Evolutionary conservation across 164 flowering plant genomes (phyloP).

Genomic region (Pachysandra terminalis): DNA sequence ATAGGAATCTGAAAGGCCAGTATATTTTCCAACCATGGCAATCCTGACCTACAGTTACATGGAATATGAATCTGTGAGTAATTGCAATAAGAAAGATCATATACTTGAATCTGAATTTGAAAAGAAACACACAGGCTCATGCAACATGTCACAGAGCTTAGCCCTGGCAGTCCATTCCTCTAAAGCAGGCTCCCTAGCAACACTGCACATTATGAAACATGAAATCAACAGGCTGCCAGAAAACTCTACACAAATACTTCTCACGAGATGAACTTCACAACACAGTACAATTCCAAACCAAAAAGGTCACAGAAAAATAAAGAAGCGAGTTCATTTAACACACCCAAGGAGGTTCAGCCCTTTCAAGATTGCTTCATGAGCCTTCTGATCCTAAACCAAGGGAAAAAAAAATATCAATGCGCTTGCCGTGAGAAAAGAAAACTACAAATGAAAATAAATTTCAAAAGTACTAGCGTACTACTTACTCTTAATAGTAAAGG

Average conservation of each 20-base stretch:
- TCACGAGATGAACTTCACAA: background rate
- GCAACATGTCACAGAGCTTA: conserved; percentile 51
- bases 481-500: conserved; percentile 80
- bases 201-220: conserved; percentile 33
- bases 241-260: background rate
- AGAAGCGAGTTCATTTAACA: conserved; percentile 24
- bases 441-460: background rate
- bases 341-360: conserved; percentile 71
- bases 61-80: conserved; percentile 2
- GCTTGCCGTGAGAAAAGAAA: background rate
- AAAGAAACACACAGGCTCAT: conserved; percentile 52
- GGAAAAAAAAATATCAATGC: background rate
- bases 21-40: conserved; percentile 98
- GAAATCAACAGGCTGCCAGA: background rate
- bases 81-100: background rate
- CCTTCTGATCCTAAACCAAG: conserved; percentile 76
- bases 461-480: background rate
- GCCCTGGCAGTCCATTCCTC: conserved; percentile 82
- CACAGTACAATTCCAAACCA: background rate
- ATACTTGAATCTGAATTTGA: background rate
- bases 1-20: conserved; percentile 90
- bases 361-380: conserved; percentile 89
- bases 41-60: conserved; percentile 68
- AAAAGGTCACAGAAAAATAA: background rate
- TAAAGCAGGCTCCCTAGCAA: conserved; percentile 51